Percentiles rank a stretch among this genome's conserved stretches.
These are phyloP conservation scores for Tuber aestivum DNA, from an alignment of 495 filamentous ascomycete species.

Conservation along the genomic window DNA sequence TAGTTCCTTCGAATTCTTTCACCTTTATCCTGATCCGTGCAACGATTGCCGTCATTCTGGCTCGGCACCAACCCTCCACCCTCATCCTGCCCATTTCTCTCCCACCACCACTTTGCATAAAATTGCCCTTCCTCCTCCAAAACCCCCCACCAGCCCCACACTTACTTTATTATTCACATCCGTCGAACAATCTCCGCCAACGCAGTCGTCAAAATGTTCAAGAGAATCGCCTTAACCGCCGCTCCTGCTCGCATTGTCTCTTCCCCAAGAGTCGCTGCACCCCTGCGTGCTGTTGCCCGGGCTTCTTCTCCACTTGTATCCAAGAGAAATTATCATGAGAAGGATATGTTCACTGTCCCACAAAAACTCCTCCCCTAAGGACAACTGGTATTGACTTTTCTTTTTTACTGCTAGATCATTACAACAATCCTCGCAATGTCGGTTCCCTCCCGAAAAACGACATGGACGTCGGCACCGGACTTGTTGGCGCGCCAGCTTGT, in stretches of 20 bases:
- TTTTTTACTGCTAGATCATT: slow-evolving; percentile 72
- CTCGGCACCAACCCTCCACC: slow-evolving; percentile 24
- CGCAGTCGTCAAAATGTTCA: slow-evolving; percentile 23
- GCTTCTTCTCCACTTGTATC: slow-evolving; percentile 17
- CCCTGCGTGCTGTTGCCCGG: slow-evolving; percentile 9
- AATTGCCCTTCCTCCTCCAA: slow-evolving; percentile 25
- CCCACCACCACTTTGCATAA: slow-evolving; percentile 20
- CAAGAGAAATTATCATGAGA: slow-evolving; percentile 36
- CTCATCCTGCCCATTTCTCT: slow-evolving; percentile 13
- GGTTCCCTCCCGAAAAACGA: slow-evolving; percentile 85
- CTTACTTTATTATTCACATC: slow-evolving; percentile 7
- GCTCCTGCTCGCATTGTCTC: slow-evolving; percentile 26
- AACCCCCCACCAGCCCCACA: slow-evolving; percentile 2
- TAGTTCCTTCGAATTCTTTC: neutral
- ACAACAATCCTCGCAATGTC: slow-evolving; percentile 87
- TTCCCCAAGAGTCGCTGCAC: slow-evolving; percentile 5
- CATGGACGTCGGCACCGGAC: slow-evolving; percentile 85
- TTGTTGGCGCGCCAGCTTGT: slow-evolving; percentile 85
- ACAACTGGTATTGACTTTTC: slow-evolving; percentile 27
- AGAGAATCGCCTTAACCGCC: slow-evolving; percentile 18
- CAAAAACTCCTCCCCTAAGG: neutral
- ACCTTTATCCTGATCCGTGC: neutral
- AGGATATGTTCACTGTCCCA: slow-evolving; percentile 34
- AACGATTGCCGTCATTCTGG: slow-evolving; percentile 31
- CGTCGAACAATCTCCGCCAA: slow-evolving; percentile 3